A percentile compares a stretch with the other conserved stretches of the same genome.
Evolutionary conservation across 2,329 filamentous ascomycete genomes (phyloP).

Genomic region (Claviceps maximensis): DNA sequence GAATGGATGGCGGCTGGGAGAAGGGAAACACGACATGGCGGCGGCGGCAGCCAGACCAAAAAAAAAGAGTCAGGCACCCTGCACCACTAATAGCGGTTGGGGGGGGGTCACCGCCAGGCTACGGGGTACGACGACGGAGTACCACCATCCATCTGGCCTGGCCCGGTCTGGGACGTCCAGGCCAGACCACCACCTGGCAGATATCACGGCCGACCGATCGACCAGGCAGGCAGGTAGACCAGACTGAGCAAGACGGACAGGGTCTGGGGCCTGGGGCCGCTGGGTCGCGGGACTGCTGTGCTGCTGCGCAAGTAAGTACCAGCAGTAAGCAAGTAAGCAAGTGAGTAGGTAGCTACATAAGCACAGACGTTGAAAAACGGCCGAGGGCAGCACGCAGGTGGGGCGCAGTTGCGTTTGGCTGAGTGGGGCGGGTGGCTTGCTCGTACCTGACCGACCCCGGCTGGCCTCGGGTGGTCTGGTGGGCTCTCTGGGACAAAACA

Average conservation of each 20-base stretch:
- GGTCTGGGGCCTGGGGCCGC: too few relatives aligned
- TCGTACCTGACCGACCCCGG: neutral
- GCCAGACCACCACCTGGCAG: too few relatives aligned
- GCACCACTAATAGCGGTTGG: neutral
- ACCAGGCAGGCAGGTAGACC: too few relatives aligned
- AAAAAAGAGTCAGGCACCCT: neutral
- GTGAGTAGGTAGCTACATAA: too few relatives aligned
- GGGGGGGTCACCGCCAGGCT: neutral
- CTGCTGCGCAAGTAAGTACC: too few relatives aligned
- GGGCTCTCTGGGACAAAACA: neutral
- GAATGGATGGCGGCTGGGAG: constrained; percentile 11
- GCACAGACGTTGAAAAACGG: neutral
- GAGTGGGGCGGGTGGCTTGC: neutral
- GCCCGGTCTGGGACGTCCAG: neutral
- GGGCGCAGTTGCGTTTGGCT: neutral
- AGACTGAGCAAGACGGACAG: too few relatives aligned
- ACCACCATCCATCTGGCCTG: neutral
- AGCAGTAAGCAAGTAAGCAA: too few relatives aligned
- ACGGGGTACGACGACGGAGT: neutral
- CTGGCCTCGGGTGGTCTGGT: neutral
- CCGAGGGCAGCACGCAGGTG: neutral
- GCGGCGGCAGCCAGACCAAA: constrained; percentile 5
- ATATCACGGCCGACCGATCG: too few relatives aligned
- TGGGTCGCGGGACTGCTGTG: neutral
- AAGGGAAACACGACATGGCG: constrained; percentile 21